Evolutionary conservation across 148 eudicot species (phyloP), one percentile per base, ranked within the genome.

Genomic region (Heliosperma pusillum): DNA sequence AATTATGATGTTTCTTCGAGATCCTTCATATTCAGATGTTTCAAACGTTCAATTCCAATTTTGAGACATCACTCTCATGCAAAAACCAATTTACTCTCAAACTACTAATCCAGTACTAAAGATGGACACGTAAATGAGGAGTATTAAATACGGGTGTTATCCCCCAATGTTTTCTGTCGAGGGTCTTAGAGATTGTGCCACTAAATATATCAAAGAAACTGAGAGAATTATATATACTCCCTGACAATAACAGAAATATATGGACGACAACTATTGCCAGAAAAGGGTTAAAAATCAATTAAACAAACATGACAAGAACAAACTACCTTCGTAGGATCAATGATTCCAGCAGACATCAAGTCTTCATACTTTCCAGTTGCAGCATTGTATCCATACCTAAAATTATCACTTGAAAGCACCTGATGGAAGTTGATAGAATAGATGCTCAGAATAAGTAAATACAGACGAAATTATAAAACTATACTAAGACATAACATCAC

Each of bases 301-400:
- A 47, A 47, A n/a, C n/a, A n/a, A n/a, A 47, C 15, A 47, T 47
- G 52, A 10, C 15, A 47, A 10, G 13, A 10, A 47, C 13, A 47
- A 47, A 11, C 85, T 40, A 90, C 98, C 95, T 93, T 93, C 5
- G 98, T 89, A 24, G 98, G 98, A 82, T 93, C 98, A 70, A 91
- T 91, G 5, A 93, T 93, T 66, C 98, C 97, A 71, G 90, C 94
- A 70, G 89, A 73, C 97, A 93, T 93, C 81, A 93, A 71, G 86
- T 93, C 98, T 72, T 91, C 98, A 68, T 88, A 93, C 33, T 87
- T 82, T 55, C 94, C 97, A 7, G 97, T 88, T 50, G 97, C 98
- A 72, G 98, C 98, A 81, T 93, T 93, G 69, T 88, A 93, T 70
- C 98, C 98, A 82, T 72, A 91, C 81, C 79, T 91, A 60, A 80